These are phyloP conservation scores for Lineolata rhizophorae DNA, from an alignment of 495 filamentous ascomycete genomes.

Conservation along the genomic window DNA sequence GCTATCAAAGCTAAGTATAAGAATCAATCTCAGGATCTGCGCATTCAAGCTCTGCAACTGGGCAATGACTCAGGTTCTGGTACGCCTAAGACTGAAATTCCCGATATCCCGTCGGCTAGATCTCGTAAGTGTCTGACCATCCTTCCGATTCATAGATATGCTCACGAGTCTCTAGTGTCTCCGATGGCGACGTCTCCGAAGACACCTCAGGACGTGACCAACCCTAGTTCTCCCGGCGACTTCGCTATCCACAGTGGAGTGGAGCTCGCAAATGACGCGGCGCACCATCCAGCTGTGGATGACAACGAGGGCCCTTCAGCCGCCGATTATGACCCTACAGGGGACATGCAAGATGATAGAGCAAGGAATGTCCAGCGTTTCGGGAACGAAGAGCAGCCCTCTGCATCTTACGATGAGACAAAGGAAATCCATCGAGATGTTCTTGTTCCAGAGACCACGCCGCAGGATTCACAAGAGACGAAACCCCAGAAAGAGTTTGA, in stretches of 20 bases:
- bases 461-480: slow-evolving; percentile 16
- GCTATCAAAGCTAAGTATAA: slow-evolving; percentile 71
- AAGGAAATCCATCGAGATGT: slow-evolving; percentile 33
- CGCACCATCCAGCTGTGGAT: slow-evolving; percentile 13
- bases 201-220: slow-evolving; percentile 26
- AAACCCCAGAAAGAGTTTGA: slow-evolving; percentile 43
- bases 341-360: slow-evolving; percentile 80
- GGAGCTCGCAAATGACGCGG: slow-evolving; percentile 36
- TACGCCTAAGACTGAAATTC: slow-evolving; percentile 27
- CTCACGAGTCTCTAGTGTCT: slow-evolving; percentile 5
- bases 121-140: slow-evolving; percentile 3
- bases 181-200: slow-evolving; percentile 17
- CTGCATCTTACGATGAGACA: slow-evolving; percentile 43
- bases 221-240: slow-evolving; percentile 28
- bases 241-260: slow-evolving; percentile 34
- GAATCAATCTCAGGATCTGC: slow-evolving; percentile 39
- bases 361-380: slow-evolving; percentile 44
- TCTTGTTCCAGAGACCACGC: slow-evolving; percentile 25
- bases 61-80: slow-evolving; percentile 32
- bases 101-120: slow-evolving; percentile 5
- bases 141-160: not conserved
- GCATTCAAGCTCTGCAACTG: slow-evolving; percentile 54
- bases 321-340: slow-evolving; percentile 85
- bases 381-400: slow-evolving; percentile 29
- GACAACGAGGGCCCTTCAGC: slow-evolving; percentile 71